Conservation (phyloP, 257 asterid genomes). For the Ocimum tenuiflorum region DNA sequence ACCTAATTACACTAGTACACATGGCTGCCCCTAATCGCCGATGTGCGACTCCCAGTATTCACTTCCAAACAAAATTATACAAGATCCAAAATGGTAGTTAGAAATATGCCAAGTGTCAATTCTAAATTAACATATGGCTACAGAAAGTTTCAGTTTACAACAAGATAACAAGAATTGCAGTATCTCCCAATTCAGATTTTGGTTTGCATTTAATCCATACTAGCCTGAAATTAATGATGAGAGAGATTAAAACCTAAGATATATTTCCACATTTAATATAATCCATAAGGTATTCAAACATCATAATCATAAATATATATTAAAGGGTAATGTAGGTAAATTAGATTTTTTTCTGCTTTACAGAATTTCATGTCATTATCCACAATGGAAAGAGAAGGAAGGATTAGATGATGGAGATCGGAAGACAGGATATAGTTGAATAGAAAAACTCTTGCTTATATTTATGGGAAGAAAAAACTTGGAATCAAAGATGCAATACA, state of each 20-base stretch:
- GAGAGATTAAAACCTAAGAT: not conserved
- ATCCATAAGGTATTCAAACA: not conserved
- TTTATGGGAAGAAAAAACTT: no score
- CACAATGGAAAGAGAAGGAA: no score
- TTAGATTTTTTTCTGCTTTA: not conserved
- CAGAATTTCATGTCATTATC: no score
- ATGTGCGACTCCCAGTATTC: no score
- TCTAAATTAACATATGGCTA: not conserved
- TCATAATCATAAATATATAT: not conserved
- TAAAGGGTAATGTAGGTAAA: not conserved
- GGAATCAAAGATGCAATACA: no score
- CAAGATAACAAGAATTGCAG: not conserved
- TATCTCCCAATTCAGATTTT: constrained; percentile 2
- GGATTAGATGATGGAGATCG: not conserved
- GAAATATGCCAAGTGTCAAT: not conserved
- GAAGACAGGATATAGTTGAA: not conserved
- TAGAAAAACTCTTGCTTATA: no score
- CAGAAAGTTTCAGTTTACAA: not conserved
- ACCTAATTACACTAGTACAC: no score
- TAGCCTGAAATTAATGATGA: not conserved
- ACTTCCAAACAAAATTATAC: not conserved
- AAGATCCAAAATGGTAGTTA: not conserved
- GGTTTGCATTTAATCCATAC: not conserved
- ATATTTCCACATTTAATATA: not conserved
- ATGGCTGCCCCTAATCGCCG: no score